Percentiles rank a stretch among this genome's conserved stretches.
Evolutionary conservation across 139 green algal species (phyloP).

Genomic region (Mychonastes homosphaera): DNA sequence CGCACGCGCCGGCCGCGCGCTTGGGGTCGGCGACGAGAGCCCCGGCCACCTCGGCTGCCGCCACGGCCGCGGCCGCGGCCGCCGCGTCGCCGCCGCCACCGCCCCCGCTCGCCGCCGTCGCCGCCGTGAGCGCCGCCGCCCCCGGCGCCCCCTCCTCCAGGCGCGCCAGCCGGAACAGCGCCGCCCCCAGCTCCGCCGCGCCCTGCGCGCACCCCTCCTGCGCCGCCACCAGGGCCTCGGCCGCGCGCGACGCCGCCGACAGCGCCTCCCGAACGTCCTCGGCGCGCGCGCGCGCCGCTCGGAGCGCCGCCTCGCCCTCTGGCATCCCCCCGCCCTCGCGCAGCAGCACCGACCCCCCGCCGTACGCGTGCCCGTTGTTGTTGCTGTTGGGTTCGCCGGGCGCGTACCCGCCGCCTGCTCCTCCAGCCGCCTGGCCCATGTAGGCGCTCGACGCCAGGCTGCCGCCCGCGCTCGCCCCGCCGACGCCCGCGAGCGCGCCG

Average conservation of each 20-base stretch:
- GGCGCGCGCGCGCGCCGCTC: not conserved
- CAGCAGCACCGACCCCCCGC: not conserved
- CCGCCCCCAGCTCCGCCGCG: slow-evolving; percentile 32
- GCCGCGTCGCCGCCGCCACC: no score
- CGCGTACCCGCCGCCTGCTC: not conserved
- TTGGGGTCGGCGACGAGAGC: slow-evolving; percentile 21
- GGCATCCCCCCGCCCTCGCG: slow-evolving; percentile 1
- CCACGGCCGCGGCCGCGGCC: not conserved
- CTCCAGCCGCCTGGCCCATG: no score
- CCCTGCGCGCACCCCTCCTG: slow-evolving; percentile 27
- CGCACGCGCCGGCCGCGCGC: slow-evolving; percentile 21
- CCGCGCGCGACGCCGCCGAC: slow-evolving; percentile 6
- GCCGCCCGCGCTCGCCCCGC: no score
- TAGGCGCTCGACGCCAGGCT: no score
- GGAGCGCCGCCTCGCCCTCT: not conserved
- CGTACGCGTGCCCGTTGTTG: not conserved
- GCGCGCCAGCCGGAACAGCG: slow-evolving; percentile 18
- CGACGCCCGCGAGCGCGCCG: not conserved
- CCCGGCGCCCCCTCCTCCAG: not conserved
- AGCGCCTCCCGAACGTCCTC: slow-evolving; percentile 6
- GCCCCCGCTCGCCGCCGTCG: no score
- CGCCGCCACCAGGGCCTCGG: slow-evolving; percentile 23
- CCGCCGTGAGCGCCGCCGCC: not conserved
- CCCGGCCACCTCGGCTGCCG: not conserved
- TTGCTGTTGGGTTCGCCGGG: no score